Percentiles rank a stretch among this genome's conserved stretches.
Evolutionary conservation across 768 basidiomycete species (phyloP).

Genomic region (Suillus clintonianus): DNA sequence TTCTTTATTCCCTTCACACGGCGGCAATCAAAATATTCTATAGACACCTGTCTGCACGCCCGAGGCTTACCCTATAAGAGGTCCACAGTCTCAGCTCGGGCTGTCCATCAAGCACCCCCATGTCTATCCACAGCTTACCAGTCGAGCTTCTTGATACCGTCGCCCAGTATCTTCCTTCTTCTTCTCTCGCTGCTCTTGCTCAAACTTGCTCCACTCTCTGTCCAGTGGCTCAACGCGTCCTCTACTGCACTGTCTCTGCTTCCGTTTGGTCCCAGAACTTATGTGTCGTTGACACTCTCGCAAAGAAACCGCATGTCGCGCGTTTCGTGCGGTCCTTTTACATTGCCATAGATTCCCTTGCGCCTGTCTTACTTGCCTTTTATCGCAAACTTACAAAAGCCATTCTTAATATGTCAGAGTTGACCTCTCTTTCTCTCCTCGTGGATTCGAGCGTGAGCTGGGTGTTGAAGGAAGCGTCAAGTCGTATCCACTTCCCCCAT

Average conservation of each 20-base stretch:
- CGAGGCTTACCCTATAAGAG: conserved; percentile 11
- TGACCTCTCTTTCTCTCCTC: conserved; percentile 52
- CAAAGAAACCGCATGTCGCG: conserved; percentile 56
- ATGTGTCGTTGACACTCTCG: conserved; percentile 55
- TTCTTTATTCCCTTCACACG: conserved; percentile 27
- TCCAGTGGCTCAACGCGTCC: conserved; percentile 55
- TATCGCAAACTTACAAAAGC: conserved; percentile 53
- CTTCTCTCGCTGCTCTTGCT: conserved; percentile 51
- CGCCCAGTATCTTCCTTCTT: conserved; percentile 35
- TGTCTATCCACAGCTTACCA: conserved; percentile 55
- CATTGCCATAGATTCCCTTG: conserved; percentile 47
- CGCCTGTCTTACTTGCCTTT: conserved; percentile 45
- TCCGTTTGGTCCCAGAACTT: conserved; percentile 48
- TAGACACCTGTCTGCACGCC: conserved; percentile 4
- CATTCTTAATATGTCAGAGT: conserved; percentile 60
- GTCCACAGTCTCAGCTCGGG: conserved; percentile 2
- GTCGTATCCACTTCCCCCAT: conserved; percentile 39
- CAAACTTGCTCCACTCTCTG: conserved; percentile 42
- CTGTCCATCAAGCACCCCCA: conserved; percentile 23
- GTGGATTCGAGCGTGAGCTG: conserved; percentile 54
- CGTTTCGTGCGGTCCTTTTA: conserved; percentile 62
- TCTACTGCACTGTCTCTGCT: conserved; percentile 61
- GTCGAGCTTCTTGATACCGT: conserved; percentile 63
- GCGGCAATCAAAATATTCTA: conserved; percentile 38
- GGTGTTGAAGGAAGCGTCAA: conserved; percentile 43